Conservation (phyloP, 768 basidiomycete species). For the Pulveroboletus sp. region DNA sequence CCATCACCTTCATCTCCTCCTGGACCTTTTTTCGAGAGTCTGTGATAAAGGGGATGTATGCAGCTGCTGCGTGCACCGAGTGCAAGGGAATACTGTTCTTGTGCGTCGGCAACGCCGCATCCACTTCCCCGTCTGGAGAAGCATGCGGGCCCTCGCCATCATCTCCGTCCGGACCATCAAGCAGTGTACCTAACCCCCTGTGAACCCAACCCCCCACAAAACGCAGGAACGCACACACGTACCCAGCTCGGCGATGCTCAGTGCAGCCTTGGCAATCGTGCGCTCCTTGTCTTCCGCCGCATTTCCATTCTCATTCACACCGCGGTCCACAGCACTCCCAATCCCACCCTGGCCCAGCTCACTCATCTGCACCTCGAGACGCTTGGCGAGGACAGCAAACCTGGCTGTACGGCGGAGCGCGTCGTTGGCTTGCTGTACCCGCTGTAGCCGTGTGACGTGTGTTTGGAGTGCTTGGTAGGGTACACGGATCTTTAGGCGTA, state of each 20-base stretch:
- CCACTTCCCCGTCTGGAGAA: constrained; percentile 9
- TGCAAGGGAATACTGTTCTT: constrained; percentile 53
- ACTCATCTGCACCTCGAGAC: constrained; percentile 83
- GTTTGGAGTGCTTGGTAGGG: constrained; percentile 77
- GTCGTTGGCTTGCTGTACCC: constrained; percentile 81
- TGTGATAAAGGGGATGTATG: constrained; percentile 70
- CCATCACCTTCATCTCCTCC: constrained; percentile 89
- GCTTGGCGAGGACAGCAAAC: constrained; percentile 77
- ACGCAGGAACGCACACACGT: constrained; percentile 33
- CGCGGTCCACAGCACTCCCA: too few species aligned
- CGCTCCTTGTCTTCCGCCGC: constrained; percentile 71
- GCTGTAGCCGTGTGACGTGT: constrained; percentile 70
- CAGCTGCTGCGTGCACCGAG: constrained; percentile 69
- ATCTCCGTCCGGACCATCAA: constrained; percentile 40
- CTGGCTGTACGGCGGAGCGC: constrained; percentile 80
- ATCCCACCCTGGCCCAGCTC: constrained; percentile 45
- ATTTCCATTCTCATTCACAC: not conserved
- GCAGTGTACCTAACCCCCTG: constrained; percentile 41
- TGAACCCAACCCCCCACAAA: not conserved
- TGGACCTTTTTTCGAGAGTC: constrained; percentile 68
- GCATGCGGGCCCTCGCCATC: not conserved
- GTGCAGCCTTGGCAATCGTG: constrained; percentile 88
- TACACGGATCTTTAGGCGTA: constrained; percentile 80
- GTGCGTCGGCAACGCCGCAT: constrained; percentile 12
- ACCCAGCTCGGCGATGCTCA: constrained; percentile 91